These are phyloP conservation scores for Fragilaria radians DNA, from an alignment of 108 stramenopile genomes.

Conservation along the genomic window DNA sequence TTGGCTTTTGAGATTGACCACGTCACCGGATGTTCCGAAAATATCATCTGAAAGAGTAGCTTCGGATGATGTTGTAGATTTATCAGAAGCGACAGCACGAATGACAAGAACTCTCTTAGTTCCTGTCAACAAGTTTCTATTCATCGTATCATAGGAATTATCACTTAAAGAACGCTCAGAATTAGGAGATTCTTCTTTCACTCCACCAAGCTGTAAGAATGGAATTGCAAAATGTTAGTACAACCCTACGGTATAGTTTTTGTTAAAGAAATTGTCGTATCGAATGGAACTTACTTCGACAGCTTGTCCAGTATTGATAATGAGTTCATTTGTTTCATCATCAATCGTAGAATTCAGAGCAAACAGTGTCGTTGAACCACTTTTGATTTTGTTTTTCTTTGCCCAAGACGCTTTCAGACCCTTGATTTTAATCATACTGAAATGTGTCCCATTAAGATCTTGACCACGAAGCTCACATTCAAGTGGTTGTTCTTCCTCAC, in stretches of 20 bases:
- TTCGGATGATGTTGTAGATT: constrained; percentile 3
- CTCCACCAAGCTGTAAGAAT: neutral
- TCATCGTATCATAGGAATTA: neutral
- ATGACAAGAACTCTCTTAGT: constrained; percentile 9
- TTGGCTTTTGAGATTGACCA: constrained; percentile 12
- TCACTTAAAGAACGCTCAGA: neutral
- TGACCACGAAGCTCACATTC: neutral
- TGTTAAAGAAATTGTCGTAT: too few species aligned
- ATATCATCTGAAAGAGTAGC: constrained; percentile 11
- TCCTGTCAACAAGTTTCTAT: neutral
- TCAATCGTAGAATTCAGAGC: neutral
- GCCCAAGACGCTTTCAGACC: neutral
- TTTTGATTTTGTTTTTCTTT: neutral
- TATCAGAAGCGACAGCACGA: constrained; percentile 13
- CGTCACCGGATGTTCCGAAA: constrained; percentile 15
- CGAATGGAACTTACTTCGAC: neutral
- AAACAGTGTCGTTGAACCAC: neutral
- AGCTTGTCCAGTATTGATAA: neutral
- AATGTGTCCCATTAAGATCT: neutral
- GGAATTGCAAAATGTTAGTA: neutral
- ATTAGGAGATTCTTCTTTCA: neutral
- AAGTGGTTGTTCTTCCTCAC: neutral
- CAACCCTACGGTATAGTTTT: neutral
- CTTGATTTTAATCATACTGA: neutral
- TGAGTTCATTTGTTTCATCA: neutral